Percentiles rank a stretch among this genome's conserved stretches.
Evolutionary conservation across 805 yeast species (phyloP).

Genomic region (Saccharomycopsis sp.): DNA sequence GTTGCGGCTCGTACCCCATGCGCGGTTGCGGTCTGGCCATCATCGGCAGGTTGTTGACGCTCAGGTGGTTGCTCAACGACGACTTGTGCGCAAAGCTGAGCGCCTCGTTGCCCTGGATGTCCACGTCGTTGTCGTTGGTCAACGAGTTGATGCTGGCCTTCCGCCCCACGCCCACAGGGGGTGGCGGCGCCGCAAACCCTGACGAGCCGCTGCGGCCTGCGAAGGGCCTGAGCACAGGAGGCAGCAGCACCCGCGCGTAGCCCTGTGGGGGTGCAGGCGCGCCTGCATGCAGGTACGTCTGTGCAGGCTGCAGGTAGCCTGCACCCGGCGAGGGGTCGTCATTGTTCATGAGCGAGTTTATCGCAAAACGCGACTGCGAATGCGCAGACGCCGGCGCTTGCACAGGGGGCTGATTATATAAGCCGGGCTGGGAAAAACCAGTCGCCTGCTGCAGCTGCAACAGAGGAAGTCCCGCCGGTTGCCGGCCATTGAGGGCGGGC

Average conservation of each 20-base stretch:
- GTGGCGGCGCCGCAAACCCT: not conserved
- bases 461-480: not conserved
- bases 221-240: not conserved
- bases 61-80: slow-evolving; percentile 1
- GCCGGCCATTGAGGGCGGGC: not conserved
- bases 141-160: slow-evolving; percentile 22
- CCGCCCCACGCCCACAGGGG: slow-evolving; percentile 25
- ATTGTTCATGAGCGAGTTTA: slow-evolving; percentile 5
- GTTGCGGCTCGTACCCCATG: not conserved
- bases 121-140: slow-evolving; percentile 42
- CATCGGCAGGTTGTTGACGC: slow-evolving; percentile 9
- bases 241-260: not conserved
- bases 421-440: not conserved
- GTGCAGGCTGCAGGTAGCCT: not conserved
- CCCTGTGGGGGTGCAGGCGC: not conserved
- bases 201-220: not conserved
- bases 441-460: not conserved
- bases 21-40: not conserved
- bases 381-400: not conserved
- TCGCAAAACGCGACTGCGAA: not conserved
- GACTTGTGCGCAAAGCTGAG: slow-evolving; percentile 29
- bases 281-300: not conserved
- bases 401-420: not conserved
- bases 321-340: not conserved
- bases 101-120: slow-evolving; percentile 35